Evolutionary conservation across 148 eudicot genomes (phyloP).

Genomic region (Vaccinium macrocarpon): DNA sequence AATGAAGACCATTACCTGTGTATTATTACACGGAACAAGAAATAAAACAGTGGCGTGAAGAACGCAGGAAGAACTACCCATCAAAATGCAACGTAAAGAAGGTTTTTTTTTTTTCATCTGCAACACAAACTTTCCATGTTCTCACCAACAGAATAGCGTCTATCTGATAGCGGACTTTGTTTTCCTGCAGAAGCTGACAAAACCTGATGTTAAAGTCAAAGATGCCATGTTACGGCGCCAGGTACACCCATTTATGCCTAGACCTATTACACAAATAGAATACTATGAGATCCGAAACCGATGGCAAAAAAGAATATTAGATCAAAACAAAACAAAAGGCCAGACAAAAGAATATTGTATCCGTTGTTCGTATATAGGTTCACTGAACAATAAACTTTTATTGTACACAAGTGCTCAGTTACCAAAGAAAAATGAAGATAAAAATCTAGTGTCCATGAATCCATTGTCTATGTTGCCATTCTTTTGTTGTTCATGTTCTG

Average conservation of each 20-base stretch:
- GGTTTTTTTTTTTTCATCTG: constrained; percentile 34
- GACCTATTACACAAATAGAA: not conserved
- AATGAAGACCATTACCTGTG: constrained; percentile 50
- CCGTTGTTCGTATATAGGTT: not conserved
- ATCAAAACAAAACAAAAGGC: not conserved
- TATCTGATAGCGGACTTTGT: constrained; percentile 7
- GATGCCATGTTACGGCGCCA: constrained; percentile 66
- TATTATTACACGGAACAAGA: constrained; percentile 64
- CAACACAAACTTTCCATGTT: not conserved
- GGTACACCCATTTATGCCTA: constrained; percentile 38
- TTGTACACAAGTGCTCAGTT: not conserved
- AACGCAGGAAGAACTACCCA: constrained; percentile 76
- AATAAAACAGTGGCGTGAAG: constrained; percentile 87
- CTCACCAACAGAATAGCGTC: not conserved
- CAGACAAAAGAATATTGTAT: not conserved
- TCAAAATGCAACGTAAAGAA: constrained; percentile 52
- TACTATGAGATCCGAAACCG: not conserved
- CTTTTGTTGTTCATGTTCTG: not conserved
- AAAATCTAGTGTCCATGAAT: not conserved
- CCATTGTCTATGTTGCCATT: not conserved
- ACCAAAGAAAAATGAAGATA: not conserved
- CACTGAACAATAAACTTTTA: not conserved
- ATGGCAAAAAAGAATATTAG: not conserved
- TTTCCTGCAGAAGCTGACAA: constrained; percentile 52
- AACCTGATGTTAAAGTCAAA: constrained; percentile 38